Evolutionary conservation across 2,329 filamentous ascomycete species (phyloP).

Genomic region (Ophiostoma sp.): DNA sequence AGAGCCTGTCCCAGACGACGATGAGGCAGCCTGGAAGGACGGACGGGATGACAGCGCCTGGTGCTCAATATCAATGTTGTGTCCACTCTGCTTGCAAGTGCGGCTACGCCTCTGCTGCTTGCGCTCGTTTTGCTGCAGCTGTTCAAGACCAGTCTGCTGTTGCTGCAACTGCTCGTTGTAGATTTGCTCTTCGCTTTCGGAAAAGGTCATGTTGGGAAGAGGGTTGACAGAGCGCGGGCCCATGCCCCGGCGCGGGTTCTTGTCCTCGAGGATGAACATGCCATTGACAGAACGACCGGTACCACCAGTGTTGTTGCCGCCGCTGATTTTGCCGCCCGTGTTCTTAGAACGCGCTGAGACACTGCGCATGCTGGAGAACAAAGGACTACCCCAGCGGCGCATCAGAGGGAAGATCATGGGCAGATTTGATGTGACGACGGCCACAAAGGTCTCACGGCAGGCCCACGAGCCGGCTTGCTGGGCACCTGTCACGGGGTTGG

Average conservation of each 20-base stretch:
- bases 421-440: constrained; percentile 32
- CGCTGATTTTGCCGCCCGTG: constrained; percentile 10
- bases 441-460: constrained; percentile 33
- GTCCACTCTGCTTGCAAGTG: not conserved
- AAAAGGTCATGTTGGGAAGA: constrained; percentile 34
- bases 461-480: constrained; percentile 44
- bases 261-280: constrained; percentile 34
- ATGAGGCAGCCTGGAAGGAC: not conserved
- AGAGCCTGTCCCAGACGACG: not conserved
- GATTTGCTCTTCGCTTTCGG: constrained; percentile 36
- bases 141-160: not conserved
- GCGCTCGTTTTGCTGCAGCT: not conserved
- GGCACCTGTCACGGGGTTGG: constrained; percentile 41
- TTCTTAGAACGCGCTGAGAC: not conserved
- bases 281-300: constrained; percentile 26
- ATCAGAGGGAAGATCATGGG: constrained; percentile 32
- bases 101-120: not conserved
- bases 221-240: constrained; percentile 35
- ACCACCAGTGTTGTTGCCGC: not conserved
- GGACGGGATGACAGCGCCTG: constrained; percentile 5
- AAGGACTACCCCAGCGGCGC: constrained; percentile 28
- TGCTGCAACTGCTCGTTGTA: constrained; percentile 25
- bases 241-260: constrained; percentile 35
- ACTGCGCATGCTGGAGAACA: constrained; percentile 21
- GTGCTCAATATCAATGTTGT: constrained; percentile 10